phyloP scores from a whole-genome alignment of 1,284 basidiomycete genomes.

The Ceratobasidium papillatum region DNA sequence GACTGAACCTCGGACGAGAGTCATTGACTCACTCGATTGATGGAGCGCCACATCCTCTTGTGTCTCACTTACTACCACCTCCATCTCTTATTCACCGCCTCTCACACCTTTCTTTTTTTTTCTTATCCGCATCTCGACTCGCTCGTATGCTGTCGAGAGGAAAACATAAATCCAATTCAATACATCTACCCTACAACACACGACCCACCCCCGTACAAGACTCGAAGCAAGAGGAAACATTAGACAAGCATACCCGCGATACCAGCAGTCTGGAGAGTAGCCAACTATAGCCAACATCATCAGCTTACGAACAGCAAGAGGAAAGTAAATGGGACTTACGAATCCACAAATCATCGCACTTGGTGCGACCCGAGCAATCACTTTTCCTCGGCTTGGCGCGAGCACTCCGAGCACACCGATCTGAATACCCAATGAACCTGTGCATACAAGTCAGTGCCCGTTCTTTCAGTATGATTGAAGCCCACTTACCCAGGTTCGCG shows the following conservation, averaged over 20 bases:
- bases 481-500: constrained; percentile 73
- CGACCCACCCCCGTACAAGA: no score
- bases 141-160: not conserved
- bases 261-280: constrained; percentile 54
- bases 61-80: no score
- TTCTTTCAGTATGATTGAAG: constrained; percentile 25
- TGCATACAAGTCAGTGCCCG: not conserved
- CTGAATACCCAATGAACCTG: constrained; percentile 81
- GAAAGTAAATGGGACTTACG: constrained; percentile 52
- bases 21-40: no score
- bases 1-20: no score
- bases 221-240: not conserved
- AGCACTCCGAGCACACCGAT: constrained; percentile 87
- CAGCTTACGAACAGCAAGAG: not conserved
- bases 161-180: constrained; percentile 10
- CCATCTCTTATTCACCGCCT: no score
- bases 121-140: no score
- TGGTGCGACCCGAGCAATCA: constrained; percentile 74
- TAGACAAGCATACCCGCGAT: constrained; percentile 52
- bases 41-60: no score
- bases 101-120: not conserved
- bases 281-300: constrained; percentile 43
- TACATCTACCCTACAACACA: constrained; percentile 19
- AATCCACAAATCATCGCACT: constrained; percentile 86
- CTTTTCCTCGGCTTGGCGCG: constrained; percentile 76